Evolutionary conservation across 2,329 filamentous ascomycete genomes (phyloP), one percentile per base, ranked within the genome.

Genomic region (Colletotrichum siamense): DNA sequence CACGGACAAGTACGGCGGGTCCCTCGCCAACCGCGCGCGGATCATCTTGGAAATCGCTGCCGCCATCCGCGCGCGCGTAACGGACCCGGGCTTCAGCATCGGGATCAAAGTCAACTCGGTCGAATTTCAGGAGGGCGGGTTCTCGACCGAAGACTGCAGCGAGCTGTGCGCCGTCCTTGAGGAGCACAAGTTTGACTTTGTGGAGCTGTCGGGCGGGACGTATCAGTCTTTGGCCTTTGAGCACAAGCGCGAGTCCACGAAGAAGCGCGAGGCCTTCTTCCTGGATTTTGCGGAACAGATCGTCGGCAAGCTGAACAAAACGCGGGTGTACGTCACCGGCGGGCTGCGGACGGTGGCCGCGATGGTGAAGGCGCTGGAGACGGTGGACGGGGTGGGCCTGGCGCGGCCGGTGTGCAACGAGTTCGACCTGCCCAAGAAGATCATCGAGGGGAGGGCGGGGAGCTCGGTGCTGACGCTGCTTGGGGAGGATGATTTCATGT

Each of bases 181-280:
- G 79, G 79, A 83, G 26, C 86, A 88, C 76, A 82, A 81, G 9
- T 88, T 92, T 49, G 87, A 91, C 81, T 91, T 92, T 79, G 89
- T 93, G 8, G 91, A 93, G 82, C 84, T 93, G 0, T 89, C 86
- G 0, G 91, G 92, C 15, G 92, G 92, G 9, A 93, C 91, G 0
- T 92, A 92, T 79, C 88, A 93, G 82, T 82, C 84, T 22, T 80
- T 90, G 1, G 89, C 86, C 0, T 91, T 92, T 77, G 79, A 78
- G 3, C 89, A 91, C 80, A 85, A 88, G 82, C 84, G 87, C 65
- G 91, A 92, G 59, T 88, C 86, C 18, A 92, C 90, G 7, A 86
- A 85, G 82, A 88, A 89, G 82, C 85, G 90, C 6, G 91, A 92
- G 79, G 87, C 89, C 2, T 92, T 91, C 85, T 93, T 92, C 85